Evolutionary conservation across 345 rosid genomes (phyloP), one percentile per base, ranked within the genome.

Genomic region (Camelina sativa): DNA sequence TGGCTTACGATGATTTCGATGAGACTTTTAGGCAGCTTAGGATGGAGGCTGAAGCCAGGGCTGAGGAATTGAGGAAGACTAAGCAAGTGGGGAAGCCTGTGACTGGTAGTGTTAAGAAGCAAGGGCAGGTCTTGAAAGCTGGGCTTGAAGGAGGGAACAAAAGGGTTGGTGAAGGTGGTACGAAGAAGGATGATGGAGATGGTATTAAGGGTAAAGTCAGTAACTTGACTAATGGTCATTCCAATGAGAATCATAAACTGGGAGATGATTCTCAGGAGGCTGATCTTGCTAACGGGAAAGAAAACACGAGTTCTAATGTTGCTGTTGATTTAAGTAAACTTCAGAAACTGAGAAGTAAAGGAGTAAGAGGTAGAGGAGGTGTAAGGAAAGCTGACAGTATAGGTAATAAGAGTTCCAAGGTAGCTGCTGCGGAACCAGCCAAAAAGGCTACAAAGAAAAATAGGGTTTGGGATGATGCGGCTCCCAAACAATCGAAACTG

Each of bases 401-500:
- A 81, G 86, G 79, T 84, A 88, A 65, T 74, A 89, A 85, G 81
- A 90, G 84, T 85, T 79, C 96, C 62, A 87, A 87, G 74, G 74
- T 61, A 16, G 30, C 64, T 37, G 62, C 76, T 65, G 82, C 46
- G 79, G 94, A 92, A 83, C 86, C 91, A 11, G 87, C 89, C 73
- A 95, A 89, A 84, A 92, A 89, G 77, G 64, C 71, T 51, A 80
- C 91, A 19, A 95, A 95, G 80, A 84, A 92, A 85, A 88, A 92
- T 68, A 90, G 98, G 79, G 96, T 89, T 81, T 95, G 99, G 99
- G 96, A 88, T 47, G 97, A 95, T 82, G 72, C 87, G 20, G 93
- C 97, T 80, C 64, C 71, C 35, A 78, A 78, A 4, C 88, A 85
- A 57, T 51, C 84, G 47, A 95, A 92, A 74, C 69, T 95, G 88